Percentiles rank a stretch among this genome's conserved stretches.
Conservation (phyloP, 305 asterid species). For the Fraxinus baroniana region DNA sequence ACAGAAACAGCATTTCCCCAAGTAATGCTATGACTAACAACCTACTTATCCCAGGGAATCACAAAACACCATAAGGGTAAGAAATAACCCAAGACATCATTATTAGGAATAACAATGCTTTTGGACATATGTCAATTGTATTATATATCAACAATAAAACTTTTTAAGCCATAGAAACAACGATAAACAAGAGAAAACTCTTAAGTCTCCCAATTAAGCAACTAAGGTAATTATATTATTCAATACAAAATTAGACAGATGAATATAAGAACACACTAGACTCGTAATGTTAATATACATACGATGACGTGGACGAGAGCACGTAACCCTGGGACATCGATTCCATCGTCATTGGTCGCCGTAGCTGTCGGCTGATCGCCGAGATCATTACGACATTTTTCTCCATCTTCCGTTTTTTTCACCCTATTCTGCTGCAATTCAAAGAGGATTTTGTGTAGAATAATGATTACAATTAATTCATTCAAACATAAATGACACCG, state of each 20-base stretch:
- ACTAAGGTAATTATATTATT: background rate
- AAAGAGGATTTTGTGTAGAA: background rate
- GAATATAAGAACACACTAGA: slow-evolving; percentile 4
- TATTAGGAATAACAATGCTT: background rate
- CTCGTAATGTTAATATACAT: background rate
- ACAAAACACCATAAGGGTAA: background rate
- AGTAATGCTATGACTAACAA: background rate
- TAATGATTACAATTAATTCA: too few species aligned
- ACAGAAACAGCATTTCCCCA: background rate
- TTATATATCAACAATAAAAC: background rate
- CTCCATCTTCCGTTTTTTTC: background rate
- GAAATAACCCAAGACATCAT: background rate
- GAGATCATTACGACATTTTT: background rate
- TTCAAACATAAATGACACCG: too few species aligned
- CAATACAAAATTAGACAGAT: background rate
- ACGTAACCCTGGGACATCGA: slow-evolving; percentile 71
- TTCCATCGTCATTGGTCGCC: slow-evolving; percentile 92
- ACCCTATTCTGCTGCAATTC: background rate
- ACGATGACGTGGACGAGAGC: slow-evolving; percentile 61
- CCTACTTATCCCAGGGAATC: background rate
- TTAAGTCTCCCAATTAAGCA: background rate
- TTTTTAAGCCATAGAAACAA: background rate
- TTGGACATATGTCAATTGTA: background rate
- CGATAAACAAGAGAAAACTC: background rate
- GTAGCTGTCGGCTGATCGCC: slow-evolving; percentile 57